Conservation (phyloP, 768 basidiomycete genomes). For the Gloeophyllum trabeum region DNA sequence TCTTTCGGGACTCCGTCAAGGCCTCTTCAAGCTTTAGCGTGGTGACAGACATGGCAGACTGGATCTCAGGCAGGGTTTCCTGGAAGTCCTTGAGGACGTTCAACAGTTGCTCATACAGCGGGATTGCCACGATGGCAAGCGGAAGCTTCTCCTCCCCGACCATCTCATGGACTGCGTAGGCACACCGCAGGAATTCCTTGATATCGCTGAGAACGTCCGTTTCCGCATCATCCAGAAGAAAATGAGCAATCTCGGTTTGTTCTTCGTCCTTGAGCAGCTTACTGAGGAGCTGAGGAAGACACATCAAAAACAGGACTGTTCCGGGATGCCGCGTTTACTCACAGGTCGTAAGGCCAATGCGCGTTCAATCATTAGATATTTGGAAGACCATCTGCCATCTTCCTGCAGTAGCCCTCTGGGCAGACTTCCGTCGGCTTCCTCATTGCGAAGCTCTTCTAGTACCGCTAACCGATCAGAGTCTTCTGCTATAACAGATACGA, state of each 20-base stretch:
- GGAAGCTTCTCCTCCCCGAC: not conserved
- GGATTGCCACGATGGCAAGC: not conserved
- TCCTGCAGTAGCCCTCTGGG: not conserved
- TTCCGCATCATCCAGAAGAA: not conserved
- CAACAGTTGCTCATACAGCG: not conserved
- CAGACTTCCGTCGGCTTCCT: not conserved
- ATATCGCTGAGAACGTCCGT: not conserved
- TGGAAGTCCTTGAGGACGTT: not conserved
- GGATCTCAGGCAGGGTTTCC: not conserved
- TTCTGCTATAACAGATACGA: not conserved
- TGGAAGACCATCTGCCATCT: not conserved
- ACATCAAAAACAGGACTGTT: too few relatives aligned
- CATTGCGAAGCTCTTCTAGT: not conserved
- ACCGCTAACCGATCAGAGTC: not conserved
- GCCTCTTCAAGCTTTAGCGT: constrained; percentile 21
- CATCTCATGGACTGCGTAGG: not conserved
- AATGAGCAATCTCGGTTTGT: not conserved
- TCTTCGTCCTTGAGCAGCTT: not conserved
- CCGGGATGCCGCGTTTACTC: not conserved
- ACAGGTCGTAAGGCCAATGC: not conserved
- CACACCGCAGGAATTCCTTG: not conserved
- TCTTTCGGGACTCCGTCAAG: constrained; percentile 5
- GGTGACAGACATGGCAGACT: not conserved
- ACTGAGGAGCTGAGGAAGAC: too few relatives aligned
- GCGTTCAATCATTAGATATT: not conserved